Conservation (phyloP, 2,329 filamentous ascomycete species). For the Pseudogymnoascus sp. region DNA sequence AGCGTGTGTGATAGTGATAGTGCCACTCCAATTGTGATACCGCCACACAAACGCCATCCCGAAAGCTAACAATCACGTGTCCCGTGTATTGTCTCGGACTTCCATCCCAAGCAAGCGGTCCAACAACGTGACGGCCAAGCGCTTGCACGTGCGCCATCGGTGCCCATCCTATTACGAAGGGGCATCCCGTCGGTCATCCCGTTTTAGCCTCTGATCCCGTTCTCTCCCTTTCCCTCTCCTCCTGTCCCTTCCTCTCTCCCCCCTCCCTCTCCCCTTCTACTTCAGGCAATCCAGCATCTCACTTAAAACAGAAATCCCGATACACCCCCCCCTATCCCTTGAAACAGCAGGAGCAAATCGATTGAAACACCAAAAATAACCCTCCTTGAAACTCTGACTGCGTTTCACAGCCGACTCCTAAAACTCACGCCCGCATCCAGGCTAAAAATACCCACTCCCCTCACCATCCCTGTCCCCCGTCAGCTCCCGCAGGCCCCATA, state of each 20-base stretch:
- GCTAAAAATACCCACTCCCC: neutral
- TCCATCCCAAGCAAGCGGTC: neutral
- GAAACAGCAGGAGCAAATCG: neutral
- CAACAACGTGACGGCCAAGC: neutral
- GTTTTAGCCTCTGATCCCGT: too few relatives aligned
- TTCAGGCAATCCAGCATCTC: neutral
- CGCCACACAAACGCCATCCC: neutral
- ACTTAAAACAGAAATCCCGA: neutral
- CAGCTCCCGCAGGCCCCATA: neutral
- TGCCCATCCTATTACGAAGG: neutral
- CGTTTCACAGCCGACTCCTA: neutral
- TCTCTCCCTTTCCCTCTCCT: neutral
- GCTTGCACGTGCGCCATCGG: neutral
- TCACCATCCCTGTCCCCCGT: neutral
- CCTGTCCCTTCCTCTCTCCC: neutral
- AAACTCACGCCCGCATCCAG: neutral
- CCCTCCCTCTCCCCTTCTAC: neutral
- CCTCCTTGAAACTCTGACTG: too few relatives aligned
- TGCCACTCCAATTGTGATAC: neutral
- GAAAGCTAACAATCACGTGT: neutral
- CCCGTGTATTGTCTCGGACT: neutral
- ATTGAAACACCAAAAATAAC: neutral
- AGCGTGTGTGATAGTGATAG: neutral
- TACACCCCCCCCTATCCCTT: neutral
- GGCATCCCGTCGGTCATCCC: neutral